A percentile compares a stretch with the other conserved stretches of the same genome.
phyloP scores from a whole-genome alignment of 495 filamentous ascomycete genomes.

The Aspergillus sclerotiicarbonarius region DNA sequence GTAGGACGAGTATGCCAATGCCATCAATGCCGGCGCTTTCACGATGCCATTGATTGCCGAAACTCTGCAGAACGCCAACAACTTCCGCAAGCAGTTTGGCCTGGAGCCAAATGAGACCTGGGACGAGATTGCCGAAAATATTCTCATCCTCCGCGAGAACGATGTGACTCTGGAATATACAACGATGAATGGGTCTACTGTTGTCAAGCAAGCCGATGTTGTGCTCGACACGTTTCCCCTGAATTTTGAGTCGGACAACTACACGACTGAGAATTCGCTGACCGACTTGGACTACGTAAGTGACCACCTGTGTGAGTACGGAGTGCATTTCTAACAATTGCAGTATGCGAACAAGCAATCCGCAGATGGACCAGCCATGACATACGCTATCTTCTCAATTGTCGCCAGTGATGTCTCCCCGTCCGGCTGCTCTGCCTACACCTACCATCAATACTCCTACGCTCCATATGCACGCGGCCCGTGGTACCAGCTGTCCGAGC shows the following conservation, averaged over 20 bases:
- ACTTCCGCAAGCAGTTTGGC: constrained; percentile 56
- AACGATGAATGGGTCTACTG: constrained; percentile 60
- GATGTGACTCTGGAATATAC: constrained; percentile 70
- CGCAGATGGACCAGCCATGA: constrained; percentile 63
- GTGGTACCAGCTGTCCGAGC: constrained; percentile 62
- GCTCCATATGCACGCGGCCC: constrained; percentile 51
- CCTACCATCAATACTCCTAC: constrained; percentile 61
- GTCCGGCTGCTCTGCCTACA: constrained; percentile 62
- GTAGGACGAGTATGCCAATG: constrained; percentile 71
- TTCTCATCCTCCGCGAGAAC: constrained; percentile 54
- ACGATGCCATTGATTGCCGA: constrained; percentile 66
- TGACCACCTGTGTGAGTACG: not conserved
- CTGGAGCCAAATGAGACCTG: constrained; percentile 50
- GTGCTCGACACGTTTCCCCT: constrained; percentile 60
- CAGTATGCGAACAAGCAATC: constrained; percentile 64
- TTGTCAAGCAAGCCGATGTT: constrained; percentile 66
- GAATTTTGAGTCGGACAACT: constrained; percentile 49
- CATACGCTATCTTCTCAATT: constrained; percentile 63
- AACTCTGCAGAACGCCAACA: constrained; percentile 55
- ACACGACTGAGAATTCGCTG: constrained; percentile 49
- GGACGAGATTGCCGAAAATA: constrained; percentile 50
- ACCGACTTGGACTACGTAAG: constrained; percentile 57
- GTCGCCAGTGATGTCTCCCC: constrained; percentile 57
- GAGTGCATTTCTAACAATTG: not conserved
- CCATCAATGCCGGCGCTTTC: constrained; percentile 67